phyloP scores from a whole-genome alignment of 495 filamentous ascomycete genomes.

The Podospora conica region DNA sequence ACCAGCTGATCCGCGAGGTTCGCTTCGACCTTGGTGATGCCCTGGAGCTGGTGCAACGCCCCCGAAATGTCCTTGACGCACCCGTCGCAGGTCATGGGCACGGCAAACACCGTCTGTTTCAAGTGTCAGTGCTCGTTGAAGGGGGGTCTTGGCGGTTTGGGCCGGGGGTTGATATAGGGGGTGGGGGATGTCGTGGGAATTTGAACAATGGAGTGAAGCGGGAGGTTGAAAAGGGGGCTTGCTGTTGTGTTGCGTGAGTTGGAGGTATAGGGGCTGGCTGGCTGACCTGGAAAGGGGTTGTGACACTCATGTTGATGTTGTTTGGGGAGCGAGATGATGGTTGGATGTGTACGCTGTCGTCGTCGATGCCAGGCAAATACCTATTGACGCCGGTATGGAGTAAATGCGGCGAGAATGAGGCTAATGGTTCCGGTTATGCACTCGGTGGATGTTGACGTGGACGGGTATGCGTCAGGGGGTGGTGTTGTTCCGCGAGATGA shows the following conservation, averaged over 20 bases:
- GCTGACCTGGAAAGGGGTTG: constrained; percentile 43
- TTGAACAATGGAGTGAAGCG: neutral
- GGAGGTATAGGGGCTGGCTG: neutral
- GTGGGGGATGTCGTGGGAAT: neutral
- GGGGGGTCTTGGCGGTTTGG: neutral
- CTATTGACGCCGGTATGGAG: no score
- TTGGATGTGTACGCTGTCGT: constrained; percentile 10
- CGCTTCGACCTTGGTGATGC: constrained; percentile 61
- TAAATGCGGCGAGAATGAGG: neutral
- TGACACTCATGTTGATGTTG: constrained; percentile 32
- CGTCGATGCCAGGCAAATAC: no score
- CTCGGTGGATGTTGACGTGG: no score
- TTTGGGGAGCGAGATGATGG: constrained; percentile 14
- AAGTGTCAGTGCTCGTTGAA: constrained; percentile 6
- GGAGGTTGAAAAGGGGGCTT: neutral
- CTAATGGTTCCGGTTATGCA: neutral
- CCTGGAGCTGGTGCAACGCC: constrained; percentile 65
- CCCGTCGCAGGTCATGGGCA: constrained; percentile 82
- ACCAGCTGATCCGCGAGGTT: constrained; percentile 63
- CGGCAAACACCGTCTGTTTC: constrained; percentile 81
- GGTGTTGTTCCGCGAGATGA: neutral
- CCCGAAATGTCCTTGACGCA: constrained; percentile 80
- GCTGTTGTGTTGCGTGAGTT: neutral
- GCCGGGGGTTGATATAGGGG: neutral
- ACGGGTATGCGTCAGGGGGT: no score